Base-by-base conservation (phyloP, 2,329 filamentous ascomycete genomes). In the Penicillium griseofulvum region DNA sequence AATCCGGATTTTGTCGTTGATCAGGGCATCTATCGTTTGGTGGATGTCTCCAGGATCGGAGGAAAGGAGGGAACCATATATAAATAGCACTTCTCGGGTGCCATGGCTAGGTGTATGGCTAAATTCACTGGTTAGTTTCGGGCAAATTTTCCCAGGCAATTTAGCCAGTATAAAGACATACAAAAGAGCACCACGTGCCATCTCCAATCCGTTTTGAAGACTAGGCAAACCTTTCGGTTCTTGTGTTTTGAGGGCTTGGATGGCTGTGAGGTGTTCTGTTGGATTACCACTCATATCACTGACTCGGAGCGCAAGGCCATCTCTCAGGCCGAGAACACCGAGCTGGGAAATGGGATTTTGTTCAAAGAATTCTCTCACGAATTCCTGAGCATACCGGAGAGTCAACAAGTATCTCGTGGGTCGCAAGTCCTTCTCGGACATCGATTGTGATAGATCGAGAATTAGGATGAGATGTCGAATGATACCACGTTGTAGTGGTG, bases 281-380 rank as follows among this genome's bases (percentile, higher is more conserved):
- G 93, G 91, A 69, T 97, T 97, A 10, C 94, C 94, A 52, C 89
- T 88, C 80, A 97, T 87, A 68, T 96, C 90, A 69, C 89, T 94
- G 60, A 99, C 84, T 37, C 90, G 81, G 24, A 95, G 80, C 2
- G 92, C 92, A 16, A 97, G 80, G 16, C 94, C 94, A 71, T 97
- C 94, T 58, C 90, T 85, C 89, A 97, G 96, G 48, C 90, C 93
- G 37, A 99, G 80, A 29, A 99, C 88, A 24, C 89, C 92, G 54
- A 99, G 83, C 75, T 99, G 94, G 10, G 91, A 96, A 63, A 99
- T 97, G 11, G 94, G 94, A 68, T 99, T 99, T 75, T 99, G 94
- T 75, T 97, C 94, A 70, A 97, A 99, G 76, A 91, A 99, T 72
- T 97, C 93, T 56, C 87, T 83, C 46, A 97, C 88, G 73, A 97